These are phyloP conservation scores for Rhodotorula diobovata DNA, from an alignment of 768 basidiomycete species.

Conservation along the genomic window DNA sequence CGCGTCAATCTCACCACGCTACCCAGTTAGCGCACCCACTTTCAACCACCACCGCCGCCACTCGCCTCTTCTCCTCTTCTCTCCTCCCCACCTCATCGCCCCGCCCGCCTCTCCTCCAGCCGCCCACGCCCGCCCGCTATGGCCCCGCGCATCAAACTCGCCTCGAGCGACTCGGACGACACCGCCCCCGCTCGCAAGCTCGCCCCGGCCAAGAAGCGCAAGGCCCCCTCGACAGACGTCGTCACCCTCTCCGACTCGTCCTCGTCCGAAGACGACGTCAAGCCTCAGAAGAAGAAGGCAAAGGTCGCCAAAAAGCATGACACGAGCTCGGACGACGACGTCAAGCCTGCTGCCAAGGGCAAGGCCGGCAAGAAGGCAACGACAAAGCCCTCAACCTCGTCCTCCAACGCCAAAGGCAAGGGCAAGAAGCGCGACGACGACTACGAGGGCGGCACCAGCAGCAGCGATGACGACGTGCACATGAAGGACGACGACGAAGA, in stretches of 20 bases:
- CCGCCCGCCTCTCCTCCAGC: neutral
- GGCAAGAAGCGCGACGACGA: neutral
- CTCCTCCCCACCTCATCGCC: neutral
- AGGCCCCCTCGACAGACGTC: constrained; percentile 3
- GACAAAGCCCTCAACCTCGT: neutral
- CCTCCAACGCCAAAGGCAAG: neutral
- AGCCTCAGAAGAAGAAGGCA: neutral
- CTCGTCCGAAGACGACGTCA: neutral
- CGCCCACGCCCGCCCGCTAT: no score
- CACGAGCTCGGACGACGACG: neutral
- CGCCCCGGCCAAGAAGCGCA: constrained; percentile 10
- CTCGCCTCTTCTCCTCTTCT: neutral
- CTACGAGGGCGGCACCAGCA: neutral
- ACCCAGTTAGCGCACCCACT: no score
- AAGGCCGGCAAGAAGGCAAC: neutral
- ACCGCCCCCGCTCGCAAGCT: neutral
- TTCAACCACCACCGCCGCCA: neutral
- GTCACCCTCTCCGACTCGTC: no score
- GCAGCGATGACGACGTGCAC: neutral
- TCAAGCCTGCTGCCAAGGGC: no score
- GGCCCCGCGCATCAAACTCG: neutral
- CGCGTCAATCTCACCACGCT: no score
- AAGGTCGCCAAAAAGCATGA: no score
- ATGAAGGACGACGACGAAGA: constrained; percentile 17
- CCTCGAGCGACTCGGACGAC: neutral